Evolutionary conservation across 2,329 filamentous ascomycete genomes (phyloP).

Genomic region (Myriosclerotinia scirpicola): DNA sequence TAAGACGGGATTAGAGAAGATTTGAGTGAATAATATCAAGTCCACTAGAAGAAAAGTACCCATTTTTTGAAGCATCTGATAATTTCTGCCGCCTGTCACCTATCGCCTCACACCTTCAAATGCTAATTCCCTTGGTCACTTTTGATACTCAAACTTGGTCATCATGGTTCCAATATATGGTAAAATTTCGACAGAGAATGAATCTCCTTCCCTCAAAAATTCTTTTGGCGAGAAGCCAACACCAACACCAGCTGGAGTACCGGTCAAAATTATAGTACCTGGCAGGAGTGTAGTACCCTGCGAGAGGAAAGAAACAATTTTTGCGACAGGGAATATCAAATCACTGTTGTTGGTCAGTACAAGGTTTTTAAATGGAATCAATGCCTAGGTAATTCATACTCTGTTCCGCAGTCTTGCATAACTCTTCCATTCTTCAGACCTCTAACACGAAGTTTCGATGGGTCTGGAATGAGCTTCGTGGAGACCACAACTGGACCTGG

Average conservation of each 20-base stretch:
- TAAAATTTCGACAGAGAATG: conserved; percentile 50
- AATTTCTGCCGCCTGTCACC: neutral
- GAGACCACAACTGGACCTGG: conserved; percentile 51
- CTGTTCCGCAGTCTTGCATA: conserved; percentile 46
- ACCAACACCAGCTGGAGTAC: conserved; percentile 46
- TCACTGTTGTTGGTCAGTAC: conserved; percentile 40
- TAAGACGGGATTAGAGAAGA: neutral
- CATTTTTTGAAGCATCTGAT: neutral
- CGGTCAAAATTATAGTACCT: conserved; percentile 50
- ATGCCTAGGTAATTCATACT: conserved; percentile 39
- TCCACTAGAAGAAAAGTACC: neutral
- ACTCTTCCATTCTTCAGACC: conserved; percentile 52
- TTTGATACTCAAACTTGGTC: conserved; percentile 44
- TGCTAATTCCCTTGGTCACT: conserved; percentile 39
- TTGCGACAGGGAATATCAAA: conserved; percentile 49
- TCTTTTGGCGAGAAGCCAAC: conserved; percentile 42
- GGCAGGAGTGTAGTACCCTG: conserved; percentile 46
- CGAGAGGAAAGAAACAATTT: conserved; percentile 45
- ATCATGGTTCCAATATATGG: conserved; percentile 51
- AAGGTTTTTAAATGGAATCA: neutral
- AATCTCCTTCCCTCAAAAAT: conserved; percentile 47
- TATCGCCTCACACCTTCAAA: neutral
- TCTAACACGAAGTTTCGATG: conserved; percentile 44
- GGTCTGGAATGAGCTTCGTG: conserved; percentile 45
- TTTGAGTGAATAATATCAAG: neutral